These are phyloP conservation scores for Jaltomata sinuosa DNA, from an alignment of 257 asterid species.

Conservation along the genomic window DNA sequence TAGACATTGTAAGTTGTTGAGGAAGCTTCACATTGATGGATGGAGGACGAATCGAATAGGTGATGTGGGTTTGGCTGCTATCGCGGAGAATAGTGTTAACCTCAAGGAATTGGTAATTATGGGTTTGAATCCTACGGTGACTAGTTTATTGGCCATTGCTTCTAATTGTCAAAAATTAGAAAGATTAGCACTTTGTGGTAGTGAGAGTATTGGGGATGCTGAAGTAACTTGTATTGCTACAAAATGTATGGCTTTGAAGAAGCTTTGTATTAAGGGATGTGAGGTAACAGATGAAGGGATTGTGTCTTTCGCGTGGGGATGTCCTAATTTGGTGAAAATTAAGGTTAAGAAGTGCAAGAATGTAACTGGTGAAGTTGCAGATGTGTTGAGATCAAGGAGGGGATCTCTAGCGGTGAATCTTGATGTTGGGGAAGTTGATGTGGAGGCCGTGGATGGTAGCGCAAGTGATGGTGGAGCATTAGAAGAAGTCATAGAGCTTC, in stretches of 20 bases:
- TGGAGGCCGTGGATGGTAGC: conserved; percentile 39
- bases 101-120: conserved; percentile 71
- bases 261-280: conserved; percentile 84
- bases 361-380: conserved; percentile 50
- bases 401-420: conserved; percentile 42
- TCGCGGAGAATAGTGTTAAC: conserved; percentile 51
- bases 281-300: conserved; percentile 68
- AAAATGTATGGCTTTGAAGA: conserved; percentile 59
- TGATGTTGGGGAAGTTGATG: conserved; percentile 64
- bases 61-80: conserved; percentile 51
- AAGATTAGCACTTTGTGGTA: conserved; percentile 77
- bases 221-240: conserved; percentile 63
- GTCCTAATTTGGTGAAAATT: conserved; percentile 78
- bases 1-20: conserved; percentile 58
- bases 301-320: conserved; percentile 58
- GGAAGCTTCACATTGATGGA: conserved; percentile 83
- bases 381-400: conserved; percentile 59
- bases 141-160: conserved; percentile 50
- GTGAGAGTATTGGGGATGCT: conserved; percentile 72
- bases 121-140: conserved; percentile 56
- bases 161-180: conserved; percentile 67
- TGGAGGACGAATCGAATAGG: conserved; percentile 84
- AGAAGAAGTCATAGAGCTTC: conserved; percentile 44
- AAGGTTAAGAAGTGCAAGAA: conserved; percentile 77
- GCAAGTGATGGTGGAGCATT: conserved; percentile 36